Evolutionary conservation across 768 basidiomycete species (phyloP).

Genomic region (Rhizopogon vesiculosus): DNA sequence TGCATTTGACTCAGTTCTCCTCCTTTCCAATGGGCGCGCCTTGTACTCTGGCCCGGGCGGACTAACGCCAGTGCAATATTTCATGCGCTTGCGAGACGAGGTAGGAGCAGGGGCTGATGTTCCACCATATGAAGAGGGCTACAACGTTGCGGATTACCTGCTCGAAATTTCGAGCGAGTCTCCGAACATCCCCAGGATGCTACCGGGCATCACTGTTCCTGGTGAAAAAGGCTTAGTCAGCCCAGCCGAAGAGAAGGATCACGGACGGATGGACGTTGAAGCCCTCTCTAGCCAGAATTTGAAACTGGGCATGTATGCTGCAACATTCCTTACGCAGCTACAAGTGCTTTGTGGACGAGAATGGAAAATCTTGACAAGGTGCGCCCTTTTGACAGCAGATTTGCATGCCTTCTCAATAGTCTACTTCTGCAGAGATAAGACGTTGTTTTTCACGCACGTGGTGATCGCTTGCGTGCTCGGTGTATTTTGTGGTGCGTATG

Average conservation of each 20-base stretch:
- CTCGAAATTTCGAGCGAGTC: slow-evolving; percentile 80
- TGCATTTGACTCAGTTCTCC: slow-evolving; percentile 75
- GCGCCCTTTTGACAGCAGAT: slow-evolving; percentile 3
- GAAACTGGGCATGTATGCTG: slow-evolving; percentile 41
- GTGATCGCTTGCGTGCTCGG: slow-evolving; percentile 68
- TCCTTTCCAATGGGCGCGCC: slow-evolving; percentile 72
- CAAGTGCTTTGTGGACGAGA: slow-evolving; percentile 79
- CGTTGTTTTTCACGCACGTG: slow-evolving; percentile 78
- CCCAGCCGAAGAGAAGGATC: slow-evolving; percentile 10
- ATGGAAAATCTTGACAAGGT: slow-evolving; percentile 78
- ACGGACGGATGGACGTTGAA: slow-evolving; percentile 13
- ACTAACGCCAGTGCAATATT: slow-evolving; percentile 63
- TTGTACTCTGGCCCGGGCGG: slow-evolving; percentile 79
- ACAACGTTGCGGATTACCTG: slow-evolving; percentile 91
- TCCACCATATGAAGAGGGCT: slow-evolving; percentile 64
- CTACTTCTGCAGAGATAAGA: slow-evolving; percentile 59
- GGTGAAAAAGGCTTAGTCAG: background rate
- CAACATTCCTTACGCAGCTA: slow-evolving; percentile 88
- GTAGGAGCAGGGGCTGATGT: slow-evolving; percentile 29
- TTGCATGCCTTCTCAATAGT: background rate
- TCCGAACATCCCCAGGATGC: slow-evolving; percentile 34
- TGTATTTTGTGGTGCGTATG: slow-evolving; percentile 70
- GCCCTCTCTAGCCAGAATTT: slow-evolving; percentile 12
- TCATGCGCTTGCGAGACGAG: slow-evolving; percentile 33
- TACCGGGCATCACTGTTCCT: slow-evolving; percentile 1